Percentiles rank a stretch among this genome's conserved stretches.
Conservation (phyloP, 1,139 yeast species). For the Suhomyces bokatorum region DNA sequence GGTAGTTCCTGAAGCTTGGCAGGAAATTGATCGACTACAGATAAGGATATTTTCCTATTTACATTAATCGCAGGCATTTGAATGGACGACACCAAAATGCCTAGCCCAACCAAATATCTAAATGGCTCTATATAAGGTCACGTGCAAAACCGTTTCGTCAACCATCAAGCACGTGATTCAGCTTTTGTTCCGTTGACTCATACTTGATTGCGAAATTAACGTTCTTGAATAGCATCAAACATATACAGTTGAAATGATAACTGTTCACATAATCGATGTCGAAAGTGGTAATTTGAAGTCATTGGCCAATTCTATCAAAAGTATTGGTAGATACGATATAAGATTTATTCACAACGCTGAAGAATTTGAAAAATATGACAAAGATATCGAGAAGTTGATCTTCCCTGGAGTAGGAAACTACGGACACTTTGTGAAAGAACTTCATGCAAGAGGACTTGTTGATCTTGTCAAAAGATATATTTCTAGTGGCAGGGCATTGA, state of each 20-base stretch:
- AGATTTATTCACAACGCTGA: conserved; percentile 45
- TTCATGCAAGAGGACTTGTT: conserved; percentile 61
- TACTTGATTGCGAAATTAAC: background rate
- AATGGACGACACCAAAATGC: too few species aligned
- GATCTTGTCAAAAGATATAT: conserved; percentile 68
- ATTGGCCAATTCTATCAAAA: conserved; percentile 78
- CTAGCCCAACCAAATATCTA: too few species aligned
- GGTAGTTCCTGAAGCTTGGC: too few species aligned
- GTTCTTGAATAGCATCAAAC: background rate
- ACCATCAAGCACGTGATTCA: too few species aligned
- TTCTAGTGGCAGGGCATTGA: conserved; percentile 71
- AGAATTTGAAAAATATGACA: conserved; percentile 38
- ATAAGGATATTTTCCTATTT: too few species aligned
- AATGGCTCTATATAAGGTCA: too few species aligned
- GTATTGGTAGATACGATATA: conserved; percentile 64
- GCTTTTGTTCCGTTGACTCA: background rate
- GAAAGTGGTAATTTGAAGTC: conserved; percentile 94
- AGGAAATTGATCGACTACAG: too few species aligned
- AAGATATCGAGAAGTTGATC: conserved; percentile 55
- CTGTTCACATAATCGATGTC: conserved; percentile 84
- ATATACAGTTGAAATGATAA: conserved; percentile 1
- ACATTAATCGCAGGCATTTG: too few species aligned
- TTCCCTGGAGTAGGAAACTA: conserved; percentile 97
- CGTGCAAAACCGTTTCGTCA: background rate
- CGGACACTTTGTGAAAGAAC: conserved; percentile 83